Base-by-base conservation (phyloP, 225 moss, liverwort and hornwort genomes). In the Marchantia paleacea region DNA sequence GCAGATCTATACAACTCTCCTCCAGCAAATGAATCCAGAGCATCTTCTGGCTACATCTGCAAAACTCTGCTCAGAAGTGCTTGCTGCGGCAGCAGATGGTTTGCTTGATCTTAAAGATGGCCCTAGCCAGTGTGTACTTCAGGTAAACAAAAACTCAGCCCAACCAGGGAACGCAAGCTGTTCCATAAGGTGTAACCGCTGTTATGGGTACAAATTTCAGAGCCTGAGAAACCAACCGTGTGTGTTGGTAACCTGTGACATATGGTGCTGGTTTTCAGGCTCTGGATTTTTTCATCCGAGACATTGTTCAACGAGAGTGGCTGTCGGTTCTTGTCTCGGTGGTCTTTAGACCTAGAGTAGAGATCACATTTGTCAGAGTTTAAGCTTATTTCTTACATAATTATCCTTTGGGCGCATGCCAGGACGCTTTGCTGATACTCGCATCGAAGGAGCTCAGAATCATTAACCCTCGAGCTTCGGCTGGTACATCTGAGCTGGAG, bases 1-100 rank as follows among this genome's bases (percentile, higher is more conserved):
- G 86, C 74, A 61, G 60, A 90, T 90, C 52, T 90, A 90, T 57
- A 80, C 74, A 8, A 82, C 84, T 52, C 88, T 90, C 63, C 88
- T 90, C 63, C 86, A 86, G 68, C 90, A 88, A 69, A 90, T 90
- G 90, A 82, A 78, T 76, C 88, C 90, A 52, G 90, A 90, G 79
- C 90, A 90, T 81, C 86, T 90, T 60, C 83, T 90, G n/a, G 84
- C 88, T 6, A 86, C 84, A 20, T 86, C 88, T 7, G 86, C 88
- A 24, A 90, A 88, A 72, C 85, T 90, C 10, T 90, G 86, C 49
- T 73, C 86, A 28, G 90, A 90, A 75, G 86, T 90, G 77, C 88
- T 90, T 6, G 90, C 88, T 24, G 90, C 86, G 63, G 90, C 88
- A 12, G 86, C 88, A 48, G 90, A 90, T 72, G 88, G 86, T 71